Evolutionary conservation across 192 early-diverging fungal genomes (phyloP).

Genomic region (Backusella tarrabulga): DNA sequence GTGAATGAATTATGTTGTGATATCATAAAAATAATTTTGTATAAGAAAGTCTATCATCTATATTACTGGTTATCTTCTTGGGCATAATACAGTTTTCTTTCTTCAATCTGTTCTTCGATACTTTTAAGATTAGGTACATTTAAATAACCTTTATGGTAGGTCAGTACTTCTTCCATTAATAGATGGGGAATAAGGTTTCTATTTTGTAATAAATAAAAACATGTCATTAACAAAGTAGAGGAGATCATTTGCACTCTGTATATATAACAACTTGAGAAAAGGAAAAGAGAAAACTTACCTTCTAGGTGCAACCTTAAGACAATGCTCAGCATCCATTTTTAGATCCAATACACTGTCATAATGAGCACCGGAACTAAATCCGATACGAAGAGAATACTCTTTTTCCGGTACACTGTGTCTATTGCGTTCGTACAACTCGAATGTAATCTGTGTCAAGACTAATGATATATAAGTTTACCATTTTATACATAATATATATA

Average conservation of each 20-base stretch:
- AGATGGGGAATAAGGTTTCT: conserved; percentile 87
- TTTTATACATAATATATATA: background rate
- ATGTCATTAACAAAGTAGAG: background rate
- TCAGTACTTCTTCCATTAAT: conserved; percentile 69
- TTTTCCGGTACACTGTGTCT: conserved; percentile 50
- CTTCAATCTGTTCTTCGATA: conserved; percentile 38
- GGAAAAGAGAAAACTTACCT: conserved; percentile 35
- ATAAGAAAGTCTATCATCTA: background rate
- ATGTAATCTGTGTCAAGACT: conserved; percentile 96
- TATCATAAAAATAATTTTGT: background rate
- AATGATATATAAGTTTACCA: background rate
- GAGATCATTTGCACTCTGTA: too few relatives aligned
- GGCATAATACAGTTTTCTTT: conserved; percentile 33
- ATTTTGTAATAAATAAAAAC: background rate
- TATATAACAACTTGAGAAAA: background rate
- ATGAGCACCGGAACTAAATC: conserved; percentile 91
- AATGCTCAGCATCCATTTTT: conserved; percentile 80
- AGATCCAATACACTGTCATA: conserved; percentile 88
- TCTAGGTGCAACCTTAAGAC: conserved; percentile 79
- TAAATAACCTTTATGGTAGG: conserved; percentile 54
- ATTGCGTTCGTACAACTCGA: conserved; percentile 91
- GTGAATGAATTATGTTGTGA: background rate
- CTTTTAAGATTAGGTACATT: conserved; percentile 40
- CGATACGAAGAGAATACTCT: conserved; percentile 89
- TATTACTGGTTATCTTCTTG: conserved; percentile 34